phyloP scores from a whole-genome alignment of 2,329 filamentous ascomycete species.

The Aspergillus quadricinctus region DNA sequence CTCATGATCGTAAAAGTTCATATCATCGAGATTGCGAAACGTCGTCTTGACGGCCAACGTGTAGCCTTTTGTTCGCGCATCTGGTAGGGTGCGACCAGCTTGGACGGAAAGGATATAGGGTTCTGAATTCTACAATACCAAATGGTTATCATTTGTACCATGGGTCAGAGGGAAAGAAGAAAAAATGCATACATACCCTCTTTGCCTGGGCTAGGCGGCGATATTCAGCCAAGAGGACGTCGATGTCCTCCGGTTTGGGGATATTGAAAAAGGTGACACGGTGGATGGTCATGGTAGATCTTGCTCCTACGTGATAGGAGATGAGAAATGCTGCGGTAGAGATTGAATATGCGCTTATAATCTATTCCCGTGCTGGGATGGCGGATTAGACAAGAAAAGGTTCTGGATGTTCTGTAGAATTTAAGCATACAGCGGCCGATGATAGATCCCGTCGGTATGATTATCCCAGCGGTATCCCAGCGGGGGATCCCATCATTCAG shows the following conservation, averaged over 20 bases:
- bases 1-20: conserved; percentile 60
- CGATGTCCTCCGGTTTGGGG: conserved; percentile 35
- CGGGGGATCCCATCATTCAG: no score
- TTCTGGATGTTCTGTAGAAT: no score
- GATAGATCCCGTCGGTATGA: no score
- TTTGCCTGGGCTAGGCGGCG: conserved; percentile 30
- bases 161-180: background rate
- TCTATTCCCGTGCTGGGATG: no score
- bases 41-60: conserved; percentile 56
- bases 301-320: no score
- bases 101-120: conserved; percentile 58
- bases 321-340: no score
- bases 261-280: conserved; percentile 47
- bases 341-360: no score
- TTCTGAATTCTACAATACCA: conserved; percentile 53
- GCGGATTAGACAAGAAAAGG: no score
- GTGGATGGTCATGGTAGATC: conserved; percentile 25
- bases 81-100: conserved; percentile 49
- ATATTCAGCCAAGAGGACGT: conserved; percentile 35
- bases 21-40: conserved; percentile 59
- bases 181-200: conserved; percentile 18
- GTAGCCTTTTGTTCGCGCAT: conserved; percentile 58
- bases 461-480: no score
- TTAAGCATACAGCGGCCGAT: no score
- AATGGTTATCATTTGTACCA: background rate